These are phyloP conservation scores for Gnomoniopsis sp. DNA, from an alignment of 2,329 filamentous ascomycete genomes.

Conservation along the genomic window DNA sequence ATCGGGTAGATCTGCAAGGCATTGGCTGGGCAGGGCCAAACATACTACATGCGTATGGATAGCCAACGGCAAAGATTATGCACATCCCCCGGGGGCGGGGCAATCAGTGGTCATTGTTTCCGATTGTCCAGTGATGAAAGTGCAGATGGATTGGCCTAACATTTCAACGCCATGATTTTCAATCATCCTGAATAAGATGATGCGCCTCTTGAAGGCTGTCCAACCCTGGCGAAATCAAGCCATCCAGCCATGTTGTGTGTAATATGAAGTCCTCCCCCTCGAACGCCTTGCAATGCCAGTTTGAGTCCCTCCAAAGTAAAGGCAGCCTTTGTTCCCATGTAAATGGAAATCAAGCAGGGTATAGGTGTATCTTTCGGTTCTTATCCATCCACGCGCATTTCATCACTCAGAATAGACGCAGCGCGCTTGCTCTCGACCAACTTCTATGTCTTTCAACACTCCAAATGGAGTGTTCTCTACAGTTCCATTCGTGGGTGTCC, in stretches of 20 bases:
- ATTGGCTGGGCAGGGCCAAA: not conserved
- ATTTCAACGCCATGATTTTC: not conserved
- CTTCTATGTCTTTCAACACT: not conserved
- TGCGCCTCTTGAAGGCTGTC: constrained; percentile 3
- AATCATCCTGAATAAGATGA: constrained; percentile 1
- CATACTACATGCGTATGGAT: not conserved
- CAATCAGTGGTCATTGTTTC: not conserved
- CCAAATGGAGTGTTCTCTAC: not conserved
- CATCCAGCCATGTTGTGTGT: constrained; percentile 10
- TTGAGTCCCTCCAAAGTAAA: not conserved
- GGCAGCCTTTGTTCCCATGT: not conserved
- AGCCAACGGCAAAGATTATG: not conserved
- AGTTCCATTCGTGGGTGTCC: not conserved
- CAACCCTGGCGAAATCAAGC: constrained; percentile 10
- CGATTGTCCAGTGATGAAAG: not conserved
- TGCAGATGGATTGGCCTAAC: not conserved
- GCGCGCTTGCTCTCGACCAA: not conserved
- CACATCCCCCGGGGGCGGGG: no score
- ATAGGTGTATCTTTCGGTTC: not conserved
- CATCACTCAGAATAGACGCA: not conserved
- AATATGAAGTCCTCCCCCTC: constrained; percentile 13
- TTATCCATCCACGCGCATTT: not conserved
- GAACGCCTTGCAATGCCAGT: constrained; percentile 18
- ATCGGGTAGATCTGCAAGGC: not conserved
- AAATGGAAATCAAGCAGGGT: not conserved